These are phyloP conservation scores for Coleophoma crateriformis DNA, from an alignment of 2,329 filamentous ascomycete species.

Conservation along the genomic window DNA sequence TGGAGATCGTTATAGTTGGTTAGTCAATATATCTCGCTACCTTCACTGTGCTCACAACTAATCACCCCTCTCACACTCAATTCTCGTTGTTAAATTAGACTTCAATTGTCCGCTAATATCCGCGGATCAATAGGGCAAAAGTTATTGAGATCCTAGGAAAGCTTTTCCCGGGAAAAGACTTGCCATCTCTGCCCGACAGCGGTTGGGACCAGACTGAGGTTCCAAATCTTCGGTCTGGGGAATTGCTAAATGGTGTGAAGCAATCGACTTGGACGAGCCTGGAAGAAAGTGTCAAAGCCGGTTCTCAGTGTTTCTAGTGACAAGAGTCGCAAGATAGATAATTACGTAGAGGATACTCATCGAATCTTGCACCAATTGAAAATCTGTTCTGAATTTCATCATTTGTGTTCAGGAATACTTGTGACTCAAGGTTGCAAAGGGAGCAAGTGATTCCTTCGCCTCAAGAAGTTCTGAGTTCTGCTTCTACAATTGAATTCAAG, in stretches of 20 bases:
- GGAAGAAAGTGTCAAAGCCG: not conserved
- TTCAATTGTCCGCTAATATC: not conserved
- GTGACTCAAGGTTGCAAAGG: too few relatives aligned
- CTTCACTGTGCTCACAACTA: not conserved
- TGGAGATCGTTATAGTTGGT: not conserved
- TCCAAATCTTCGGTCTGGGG: not conserved
- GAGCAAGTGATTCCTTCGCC: too few relatives aligned
- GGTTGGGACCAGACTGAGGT: not conserved
- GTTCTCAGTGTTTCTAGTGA: not conserved
- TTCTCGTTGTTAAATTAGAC: not conserved
- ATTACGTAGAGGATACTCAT: not conserved
- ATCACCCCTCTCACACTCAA: not conserved
- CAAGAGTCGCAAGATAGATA: not conserved
- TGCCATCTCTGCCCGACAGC: not conserved
- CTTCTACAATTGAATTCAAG: too few relatives aligned
- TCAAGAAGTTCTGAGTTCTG: too few relatives aligned
- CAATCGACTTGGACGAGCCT: not conserved
- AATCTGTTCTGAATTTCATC: not conserved
- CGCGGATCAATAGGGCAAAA: not conserved
- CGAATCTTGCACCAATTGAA: not conserved
- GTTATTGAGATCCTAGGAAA: not conserved
- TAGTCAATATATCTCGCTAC: not conserved
- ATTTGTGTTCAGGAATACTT: slow-evolving; percentile 20
- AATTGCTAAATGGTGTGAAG: not conserved
- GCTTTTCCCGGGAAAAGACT: not conserved